These are phyloP conservation scores for Neostapfia colusana DNA, from an alignment of 176 grass and related monocot genomes.

Conservation along the genomic window DNA sequence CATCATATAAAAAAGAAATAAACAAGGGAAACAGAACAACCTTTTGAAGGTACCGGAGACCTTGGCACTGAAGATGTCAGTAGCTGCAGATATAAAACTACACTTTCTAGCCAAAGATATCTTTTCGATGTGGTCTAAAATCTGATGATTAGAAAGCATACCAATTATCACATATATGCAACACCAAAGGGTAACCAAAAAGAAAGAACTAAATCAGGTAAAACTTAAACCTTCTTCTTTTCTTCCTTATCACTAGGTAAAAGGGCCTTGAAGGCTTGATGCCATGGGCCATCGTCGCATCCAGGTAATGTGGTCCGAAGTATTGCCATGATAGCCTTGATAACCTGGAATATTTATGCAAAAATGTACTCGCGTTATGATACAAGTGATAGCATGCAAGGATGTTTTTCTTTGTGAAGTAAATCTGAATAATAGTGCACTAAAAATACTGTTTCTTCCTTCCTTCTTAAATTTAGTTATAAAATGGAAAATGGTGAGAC, in stretches of 20 bases:
- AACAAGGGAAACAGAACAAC: slow-evolving; percentile 42
- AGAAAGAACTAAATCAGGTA: slow-evolving; percentile 20
- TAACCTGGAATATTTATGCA: slow-evolving; percentile 53
- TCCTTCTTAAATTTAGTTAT: slow-evolving; percentile 5
- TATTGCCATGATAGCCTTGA: slow-evolving; percentile 91
- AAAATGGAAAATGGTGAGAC: slow-evolving; percentile 6
- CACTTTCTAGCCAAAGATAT: slow-evolving; percentile 78
- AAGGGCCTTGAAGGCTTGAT: slow-evolving; percentile 85
- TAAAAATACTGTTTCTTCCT: neutral
- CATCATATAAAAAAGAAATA: neutral
- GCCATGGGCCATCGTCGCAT: slow-evolving; percentile 73
- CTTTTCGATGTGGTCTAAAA: slow-evolving; percentile 86
- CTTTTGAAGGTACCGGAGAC: slow-evolving; percentile 99
- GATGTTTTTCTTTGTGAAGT: neutral
- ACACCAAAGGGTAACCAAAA: slow-evolving; percentile 3
- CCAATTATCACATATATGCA: slow-evolving; percentile 24
- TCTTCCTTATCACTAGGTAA: slow-evolving; percentile 83
- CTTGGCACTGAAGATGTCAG: slow-evolving; percentile 87
- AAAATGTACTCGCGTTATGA: slow-evolving; percentile 26
- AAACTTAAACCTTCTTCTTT: slow-evolving; percentile 75
- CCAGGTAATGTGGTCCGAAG: slow-evolving; percentile 71
- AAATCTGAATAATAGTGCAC: neutral
- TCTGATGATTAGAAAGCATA: slow-evolving; percentile 49
- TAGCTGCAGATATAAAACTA: slow-evolving; percentile 72
- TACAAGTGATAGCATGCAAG: slow-evolving; percentile 12